Percentiles rank a stretch among this genome's conserved stretches.
phyloP scores from a whole-genome alignment of 2,329 filamentous ascomycete species.

The Epichloe bromicola region DNA sequence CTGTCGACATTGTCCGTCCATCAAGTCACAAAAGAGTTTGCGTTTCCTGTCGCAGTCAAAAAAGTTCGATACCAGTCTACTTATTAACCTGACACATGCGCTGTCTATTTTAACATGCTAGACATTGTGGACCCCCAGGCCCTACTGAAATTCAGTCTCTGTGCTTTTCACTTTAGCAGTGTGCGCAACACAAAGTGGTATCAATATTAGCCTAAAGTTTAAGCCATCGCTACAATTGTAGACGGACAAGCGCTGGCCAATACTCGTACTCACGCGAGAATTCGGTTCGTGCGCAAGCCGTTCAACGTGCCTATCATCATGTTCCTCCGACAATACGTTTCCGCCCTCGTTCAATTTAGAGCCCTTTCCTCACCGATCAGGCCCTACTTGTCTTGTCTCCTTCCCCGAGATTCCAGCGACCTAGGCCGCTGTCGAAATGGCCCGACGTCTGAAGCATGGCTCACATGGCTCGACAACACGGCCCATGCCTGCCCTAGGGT shows the following conservation, averaged over 20 bases:
- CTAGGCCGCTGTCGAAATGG: not conserved
- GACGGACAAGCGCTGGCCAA: not conserved
- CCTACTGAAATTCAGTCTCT: not conserved
- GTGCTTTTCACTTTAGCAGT: not conserved
- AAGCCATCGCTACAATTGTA: not conserved
- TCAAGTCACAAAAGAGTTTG: not conserved
- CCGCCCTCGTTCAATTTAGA: not conserved
- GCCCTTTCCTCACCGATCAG: conserved; percentile 4
- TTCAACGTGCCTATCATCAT: not conserved
- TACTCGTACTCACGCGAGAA: not conserved
- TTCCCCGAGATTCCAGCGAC: no score
- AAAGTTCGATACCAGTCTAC: not conserved
- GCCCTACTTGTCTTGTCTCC: not conserved
- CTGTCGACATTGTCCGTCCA: not conserved
- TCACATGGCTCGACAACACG: not conserved
- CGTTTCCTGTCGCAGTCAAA: not conserved
- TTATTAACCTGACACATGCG: no score
- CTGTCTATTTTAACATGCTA: no score
- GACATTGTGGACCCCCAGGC: no score
- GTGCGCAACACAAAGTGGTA: not conserved
- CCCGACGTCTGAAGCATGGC: not conserved
- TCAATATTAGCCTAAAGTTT: not conserved
- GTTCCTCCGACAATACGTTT: not conserved
- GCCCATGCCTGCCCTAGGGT: not conserved
- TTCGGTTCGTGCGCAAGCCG: not conserved